These are phyloP conservation scores for Coemansia sp. DNA, from an alignment of 192 early-diverging fungal genomes.

Conservation along the genomic window DNA sequence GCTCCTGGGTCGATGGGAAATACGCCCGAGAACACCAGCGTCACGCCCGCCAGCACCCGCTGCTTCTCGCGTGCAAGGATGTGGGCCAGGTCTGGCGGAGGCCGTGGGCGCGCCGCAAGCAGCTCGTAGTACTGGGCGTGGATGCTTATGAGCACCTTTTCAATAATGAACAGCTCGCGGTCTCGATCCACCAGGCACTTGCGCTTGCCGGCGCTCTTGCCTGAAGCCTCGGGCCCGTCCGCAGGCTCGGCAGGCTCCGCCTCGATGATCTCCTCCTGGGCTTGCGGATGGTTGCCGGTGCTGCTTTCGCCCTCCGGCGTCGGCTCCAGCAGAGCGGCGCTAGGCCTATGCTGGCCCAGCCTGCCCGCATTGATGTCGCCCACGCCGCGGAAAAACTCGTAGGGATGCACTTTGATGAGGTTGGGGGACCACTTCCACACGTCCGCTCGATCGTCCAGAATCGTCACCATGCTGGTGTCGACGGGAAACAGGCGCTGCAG, in stretches of 20 bases:
- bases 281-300: constrained; percentile 16
- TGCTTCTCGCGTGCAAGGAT: constrained; percentile 64
- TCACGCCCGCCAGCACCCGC: constrained; percentile 62
- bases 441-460: constrained; percentile 93
- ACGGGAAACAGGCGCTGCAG: constrained; percentile 87
- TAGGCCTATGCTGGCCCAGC: not conserved
- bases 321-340: constrained; percentile 3
- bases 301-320: constrained; percentile 2
- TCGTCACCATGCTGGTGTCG: constrained; percentile 94
- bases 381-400: constrained; percentile 89
- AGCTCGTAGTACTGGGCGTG: constrained; percentile 68
- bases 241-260: constrained; percentile 9
- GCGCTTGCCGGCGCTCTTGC: not conserved
- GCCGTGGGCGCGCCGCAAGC: constrained; percentile 22
- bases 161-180: constrained; percentile 56
- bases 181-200: constrained; percentile 56
- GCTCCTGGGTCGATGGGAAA: constrained; percentile 63
- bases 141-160: constrained; percentile 61
- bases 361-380: constrained; percentile 91
- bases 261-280: constrained; percentile 19
- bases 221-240: too few relatives aligned
- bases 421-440: constrained; percentile 93
- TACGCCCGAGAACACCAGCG: constrained; percentile 77
- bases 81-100: constrained; percentile 34
- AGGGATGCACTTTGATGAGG: constrained; percentile 84